Conservation (phyloP, 2,329 filamentous ascomycete species). For the Diaporthe capsici region DNA sequence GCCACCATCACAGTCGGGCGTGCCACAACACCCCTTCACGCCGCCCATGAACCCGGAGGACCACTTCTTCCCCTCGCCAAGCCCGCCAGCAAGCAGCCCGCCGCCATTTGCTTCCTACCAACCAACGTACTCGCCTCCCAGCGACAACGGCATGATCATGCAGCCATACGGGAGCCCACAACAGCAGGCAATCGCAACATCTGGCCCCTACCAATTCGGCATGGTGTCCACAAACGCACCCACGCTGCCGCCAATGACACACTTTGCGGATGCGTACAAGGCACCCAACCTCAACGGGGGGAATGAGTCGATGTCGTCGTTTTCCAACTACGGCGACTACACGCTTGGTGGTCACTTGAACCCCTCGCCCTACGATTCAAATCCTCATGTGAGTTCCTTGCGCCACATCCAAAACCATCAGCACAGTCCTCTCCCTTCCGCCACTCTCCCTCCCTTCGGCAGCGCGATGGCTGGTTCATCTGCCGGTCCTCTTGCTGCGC, state of each 20-base stretch:
- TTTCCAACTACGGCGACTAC: constrained; percentile 75
- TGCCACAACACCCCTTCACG: constrained; percentile 69
- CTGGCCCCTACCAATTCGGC: constrained; percentile 70
- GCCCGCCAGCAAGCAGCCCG: constrained; percentile 55
- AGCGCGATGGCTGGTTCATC: constrained; percentile 36
- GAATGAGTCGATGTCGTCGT: constrained; percentile 73
- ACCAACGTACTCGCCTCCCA: constrained; percentile 75
- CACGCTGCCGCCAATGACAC: constrained; percentile 75
- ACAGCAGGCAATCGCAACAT: constrained; percentile 65
- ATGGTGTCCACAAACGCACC: constrained; percentile 68
- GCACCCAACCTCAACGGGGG: constrained; percentile 72
- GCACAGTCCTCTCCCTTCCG: constrained; percentile 43
- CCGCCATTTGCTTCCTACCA: constrained; percentile 77
- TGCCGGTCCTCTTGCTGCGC: constrained; percentile 42
- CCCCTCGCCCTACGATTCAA: constrained; percentile 75
- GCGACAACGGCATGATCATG: constrained; percentile 69
- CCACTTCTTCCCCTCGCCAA: constrained; percentile 72
- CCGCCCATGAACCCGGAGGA: constrained; percentile 74
- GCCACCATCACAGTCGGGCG: constrained; percentile 48
- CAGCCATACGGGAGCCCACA: constrained; percentile 69
- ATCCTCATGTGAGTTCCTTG: constrained; percentile 81
- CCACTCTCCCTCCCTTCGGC: constrained; percentile 45
- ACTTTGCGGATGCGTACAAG: constrained; percentile 77
- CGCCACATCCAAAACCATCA: constrained; percentile 56
- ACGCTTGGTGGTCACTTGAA: constrained; percentile 76